Evolutionary conservation across 2,329 filamentous ascomycete species (phyloP), one percentile per base, ranked within the genome.

Genomic region (Rhynchosporium secalis): DNA sequence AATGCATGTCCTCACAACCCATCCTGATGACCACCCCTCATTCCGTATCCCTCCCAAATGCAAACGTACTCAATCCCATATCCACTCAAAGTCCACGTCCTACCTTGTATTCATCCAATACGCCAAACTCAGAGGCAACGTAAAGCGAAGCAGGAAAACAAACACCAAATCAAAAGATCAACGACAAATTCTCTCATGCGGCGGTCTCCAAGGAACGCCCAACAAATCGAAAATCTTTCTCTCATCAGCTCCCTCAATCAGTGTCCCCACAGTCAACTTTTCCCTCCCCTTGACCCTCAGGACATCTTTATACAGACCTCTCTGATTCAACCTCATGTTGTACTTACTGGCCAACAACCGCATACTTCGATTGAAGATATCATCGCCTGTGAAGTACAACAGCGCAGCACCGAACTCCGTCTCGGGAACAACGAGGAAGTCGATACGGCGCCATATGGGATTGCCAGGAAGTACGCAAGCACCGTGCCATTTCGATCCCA

Each of bases 331-430:
- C 56, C 90, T 78, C 91, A 96, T 92, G 0, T 86, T 85, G 76
- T 91, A 95, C 76, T 86, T 92, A 45, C 86, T 85, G 13, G 92
- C 92, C 66, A 97, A 75, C 15, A 96, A 76, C 66, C 94, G 79
- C 74, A 97, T 84, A 72, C 91, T 96, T 15, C 93, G 81, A 74
- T 97, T 97, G 78, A 97, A 97, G 40, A 96, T 89, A 73, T 96
- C 93, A 69, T 97, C 95, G 0, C 94, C 94, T 0, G 94, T 97
- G 72, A 97, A 98, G 73, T 97, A 97, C n/a, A 97, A 83, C 65
- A 97, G 74, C 0, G 93, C 92, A 0, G 91, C 93, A 1, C 94
- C 94, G 56, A 92, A 81, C 75, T 96, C 88, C 1, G 83, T 79
- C 68, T 87, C 86, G 0, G 93, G 92, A 0, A 96, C 93, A 3